Base-by-base conservation (phyloP, 345 rosid genomes). In the Eucalyptus virginea region DNA sequence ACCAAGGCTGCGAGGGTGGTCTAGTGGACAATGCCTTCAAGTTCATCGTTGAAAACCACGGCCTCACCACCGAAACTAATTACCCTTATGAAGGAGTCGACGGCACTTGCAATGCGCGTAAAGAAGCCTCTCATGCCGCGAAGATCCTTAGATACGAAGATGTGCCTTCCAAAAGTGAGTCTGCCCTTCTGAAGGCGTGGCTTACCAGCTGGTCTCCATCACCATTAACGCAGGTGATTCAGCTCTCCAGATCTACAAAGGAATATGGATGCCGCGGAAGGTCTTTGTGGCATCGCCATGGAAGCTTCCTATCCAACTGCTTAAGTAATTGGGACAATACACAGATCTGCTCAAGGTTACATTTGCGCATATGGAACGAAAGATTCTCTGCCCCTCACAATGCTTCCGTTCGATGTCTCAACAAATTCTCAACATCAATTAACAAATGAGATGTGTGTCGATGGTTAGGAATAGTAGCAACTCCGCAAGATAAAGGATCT, bases 51-150 rank as follows among this genome's bases (percentile, higher is more conserved):
- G 48, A 47, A 30, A 89, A 89, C 26, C 88, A 37, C 5, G 90
- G 51, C 58, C 48, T 91, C 5, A 60, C 91, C 26, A 88, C 92
- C 23, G 93, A 90, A 40, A 13, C 44, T 7, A 90, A 88, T 26
- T 92, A 90, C 77, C 92, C 92, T 3, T 92, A 92, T 86, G 44
- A 77, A 26, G 90, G 65, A 15, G 7, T 28, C 28, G 69, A 81
- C 28, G 89, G 88, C 88, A 86, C 67, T 47, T 92, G 93, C 87
- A 88, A 88, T 45, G 77, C 72, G 10, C 83, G 30, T 45, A 56
- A 88, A 77, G 89, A 34, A 77, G 49, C 51, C 58, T 50, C 85
- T 12, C 44, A 12, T 2, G 91, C 85, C 10, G 88, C 86, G 37
- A n/a, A 88, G 34, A 91, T 91, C 77, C 56, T 47, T 4, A 88